Evolutionary conservation across 352 stramenopile genomes (phyloP), one percentile per base, ranked within the genome.

Genomic region (Globisporangium echinulatum): DNA sequence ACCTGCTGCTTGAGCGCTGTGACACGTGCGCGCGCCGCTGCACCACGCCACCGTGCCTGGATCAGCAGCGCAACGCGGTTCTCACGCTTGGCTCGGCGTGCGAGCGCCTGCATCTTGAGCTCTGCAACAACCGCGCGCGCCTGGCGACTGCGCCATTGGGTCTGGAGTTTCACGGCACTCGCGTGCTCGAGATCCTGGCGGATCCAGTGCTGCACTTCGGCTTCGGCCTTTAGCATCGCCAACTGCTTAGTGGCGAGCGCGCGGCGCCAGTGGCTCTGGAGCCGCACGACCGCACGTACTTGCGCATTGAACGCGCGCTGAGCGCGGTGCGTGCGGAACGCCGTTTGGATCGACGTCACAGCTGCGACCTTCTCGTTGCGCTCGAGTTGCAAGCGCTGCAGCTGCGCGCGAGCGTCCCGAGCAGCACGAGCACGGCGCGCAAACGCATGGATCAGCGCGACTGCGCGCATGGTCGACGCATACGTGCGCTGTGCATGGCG

Each of bases 221-320:
- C 59, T 36, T 71, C 56, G 3, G 57, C 47, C 33, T 66, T 58
- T 14, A 71, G 25, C 11, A 54, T 50, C 11, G 57, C 59, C 7
- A 68, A n/a, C 7, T 57, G 52, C n/a, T 42, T 50, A 39, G 44
- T 39, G 39, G 72, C 68, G 37, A 58, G 25, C 2, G 43, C 50
- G 53, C 62, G 54, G 36, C 72, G 65, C 70, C 70, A 81, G 25
- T 59, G 56, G 39, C 67, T 77, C 46, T 80, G 72, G 46, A 80
- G 17, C 36, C 39, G 53, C 19, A 74, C 54, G 15, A 80, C 52
- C 11, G 69, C 48, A 0, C 58, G 42, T 13, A 68, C 51, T 44
- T 70, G 63, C 37, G 44, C 36, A 46, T 64, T n/a, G 39, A 63
- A 65, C 17, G 56, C n/a, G 3, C 33, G 44, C n/a, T 58, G 61